Conservation (phyloP, 345 rosid genomes). For the Corchorus capsularis region DNA sequence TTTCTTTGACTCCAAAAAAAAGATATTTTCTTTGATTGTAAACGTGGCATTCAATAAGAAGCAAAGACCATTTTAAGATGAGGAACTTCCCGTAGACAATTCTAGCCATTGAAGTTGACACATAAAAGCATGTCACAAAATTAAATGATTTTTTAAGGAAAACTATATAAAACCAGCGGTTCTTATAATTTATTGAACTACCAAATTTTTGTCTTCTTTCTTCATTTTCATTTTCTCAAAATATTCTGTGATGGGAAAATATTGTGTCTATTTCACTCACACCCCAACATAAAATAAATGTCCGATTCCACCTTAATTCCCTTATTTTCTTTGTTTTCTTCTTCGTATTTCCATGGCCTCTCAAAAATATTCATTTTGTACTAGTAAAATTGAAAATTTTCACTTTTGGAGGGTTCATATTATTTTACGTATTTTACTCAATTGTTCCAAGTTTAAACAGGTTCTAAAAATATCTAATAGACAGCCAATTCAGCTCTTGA, state of each 20-base stretch:
- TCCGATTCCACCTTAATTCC: background rate
- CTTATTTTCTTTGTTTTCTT: background rate
- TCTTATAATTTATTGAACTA: conserved; percentile 8
- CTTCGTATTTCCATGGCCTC: background rate
- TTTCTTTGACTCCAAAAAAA: too few relatives aligned
- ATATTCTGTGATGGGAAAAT: background rate
- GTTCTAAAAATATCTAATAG: background rate
- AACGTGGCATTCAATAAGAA: background rate
- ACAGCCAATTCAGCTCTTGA: background rate
- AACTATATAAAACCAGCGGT: conserved; percentile 24
- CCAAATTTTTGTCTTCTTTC: background rate
- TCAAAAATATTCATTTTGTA: background rate
- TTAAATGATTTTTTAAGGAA: background rate
- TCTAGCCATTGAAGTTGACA: background rate
- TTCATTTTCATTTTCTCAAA: background rate
- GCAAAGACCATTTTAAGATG: background rate
- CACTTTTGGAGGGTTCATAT: background rate
- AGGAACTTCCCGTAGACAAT: background rate
- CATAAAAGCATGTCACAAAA: background rate
- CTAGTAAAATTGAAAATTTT: background rate
- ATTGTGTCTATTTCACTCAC: background rate
- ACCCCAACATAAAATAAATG: background rate
- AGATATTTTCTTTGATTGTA: background rate
- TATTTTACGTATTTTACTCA: background rate
- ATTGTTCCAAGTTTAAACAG: background rate